These are phyloP conservation scores for Leccinum arenicola DNA, from an alignment of 768 basidiomycete genomes.

Conservation along the genomic window DNA sequence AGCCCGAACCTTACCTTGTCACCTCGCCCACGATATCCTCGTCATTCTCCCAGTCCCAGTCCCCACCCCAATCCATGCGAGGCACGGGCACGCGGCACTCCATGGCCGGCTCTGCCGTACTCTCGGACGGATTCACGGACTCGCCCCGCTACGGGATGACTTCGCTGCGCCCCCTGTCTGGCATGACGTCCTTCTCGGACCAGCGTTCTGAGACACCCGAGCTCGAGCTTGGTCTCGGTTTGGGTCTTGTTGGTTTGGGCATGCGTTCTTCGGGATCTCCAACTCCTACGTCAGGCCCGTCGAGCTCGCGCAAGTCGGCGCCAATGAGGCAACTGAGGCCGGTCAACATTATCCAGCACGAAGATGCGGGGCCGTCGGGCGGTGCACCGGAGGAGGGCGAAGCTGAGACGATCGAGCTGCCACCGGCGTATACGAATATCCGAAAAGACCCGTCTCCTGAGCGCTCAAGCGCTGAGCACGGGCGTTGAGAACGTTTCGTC, in stretches of 20 bases:
- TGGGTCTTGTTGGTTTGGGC: background rate
- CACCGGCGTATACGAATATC: constrained; percentile 78
- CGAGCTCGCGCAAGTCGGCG: constrained; percentile 36
- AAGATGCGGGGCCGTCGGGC: constrained; percentile 61
- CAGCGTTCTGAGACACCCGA: constrained; percentile 50
- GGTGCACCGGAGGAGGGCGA: constrained; percentile 28
- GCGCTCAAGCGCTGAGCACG: background rate
- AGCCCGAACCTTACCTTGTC: constrained; percentile 73
- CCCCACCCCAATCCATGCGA: constrained; percentile 23
- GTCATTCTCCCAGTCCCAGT: constrained; percentile 22
- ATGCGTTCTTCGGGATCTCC: constrained; percentile 20
- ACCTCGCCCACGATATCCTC: constrained; percentile 55
- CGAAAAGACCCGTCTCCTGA: constrained; percentile 9
- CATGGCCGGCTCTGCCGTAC: constrained; percentile 19
- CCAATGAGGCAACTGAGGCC: constrained; percentile 54
- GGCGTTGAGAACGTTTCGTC: background rate
- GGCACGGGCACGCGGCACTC: constrained; percentile 23
- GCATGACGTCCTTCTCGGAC: constrained; percentile 31
- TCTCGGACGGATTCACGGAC: constrained; percentile 14
- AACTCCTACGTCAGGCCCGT: constrained; percentile 7
- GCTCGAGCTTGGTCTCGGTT: constrained; percentile 14
- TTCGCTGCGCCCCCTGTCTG: constrained; percentile 28
- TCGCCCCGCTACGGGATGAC: constrained; percentile 26
- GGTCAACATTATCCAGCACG: constrained; percentile 82
- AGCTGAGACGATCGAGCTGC: constrained; percentile 76